Percentiles rank a stretch among this genome's conserved stretches.
These are phyloP conservation scores for Adiantum capillusveneris DNA, from an alignment of 75 land plant species.

Conservation along the genomic window DNA sequence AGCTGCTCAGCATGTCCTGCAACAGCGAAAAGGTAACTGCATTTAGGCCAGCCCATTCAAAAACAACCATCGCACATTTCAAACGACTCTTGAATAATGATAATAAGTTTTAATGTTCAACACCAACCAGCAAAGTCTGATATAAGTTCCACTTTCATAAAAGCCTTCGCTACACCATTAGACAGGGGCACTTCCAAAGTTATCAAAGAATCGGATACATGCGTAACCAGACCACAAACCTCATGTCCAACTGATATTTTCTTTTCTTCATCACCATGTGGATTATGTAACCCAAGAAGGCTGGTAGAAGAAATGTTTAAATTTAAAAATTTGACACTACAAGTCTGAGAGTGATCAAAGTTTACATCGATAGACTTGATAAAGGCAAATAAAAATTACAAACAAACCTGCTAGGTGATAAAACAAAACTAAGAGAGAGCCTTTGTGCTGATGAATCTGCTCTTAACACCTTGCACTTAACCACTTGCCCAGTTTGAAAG, in stretches of 20 bases:
- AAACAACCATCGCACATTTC: no score
- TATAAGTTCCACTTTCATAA: conserved; percentile 62
- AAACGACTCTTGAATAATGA: no score
- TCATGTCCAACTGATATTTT: conserved; percentile 40
- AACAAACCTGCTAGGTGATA: conserved; percentile 74
- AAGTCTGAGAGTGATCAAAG: no score
- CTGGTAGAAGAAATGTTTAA: no score
- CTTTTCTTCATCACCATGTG: conserved; percentile 4
- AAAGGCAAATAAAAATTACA: no score
- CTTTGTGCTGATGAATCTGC: conserved; percentile 42
- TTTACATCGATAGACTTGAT: no score
- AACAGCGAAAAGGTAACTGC: no score
- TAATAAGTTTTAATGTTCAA: not conserved
- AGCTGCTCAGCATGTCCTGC: conserved; percentile 55
- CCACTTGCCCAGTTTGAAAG: conserved; percentile 83
- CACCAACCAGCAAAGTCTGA: conserved; percentile 64
- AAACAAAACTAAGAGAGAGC: conserved; percentile 71
- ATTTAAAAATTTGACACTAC: no score
- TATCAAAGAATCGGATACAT: conserved; percentile 31
- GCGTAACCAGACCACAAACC: conserved; percentile 72
- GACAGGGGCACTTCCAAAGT: conserved; percentile 29
- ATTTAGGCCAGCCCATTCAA: no score
- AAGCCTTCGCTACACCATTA: conserved; percentile 38
- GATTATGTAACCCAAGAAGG: not conserved
- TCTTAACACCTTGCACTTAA: conserved; percentile 73